Evolutionary conservation across 805 yeast genomes (phyloP).

Genomic region (Spathaspora passalidarum): DNA sequence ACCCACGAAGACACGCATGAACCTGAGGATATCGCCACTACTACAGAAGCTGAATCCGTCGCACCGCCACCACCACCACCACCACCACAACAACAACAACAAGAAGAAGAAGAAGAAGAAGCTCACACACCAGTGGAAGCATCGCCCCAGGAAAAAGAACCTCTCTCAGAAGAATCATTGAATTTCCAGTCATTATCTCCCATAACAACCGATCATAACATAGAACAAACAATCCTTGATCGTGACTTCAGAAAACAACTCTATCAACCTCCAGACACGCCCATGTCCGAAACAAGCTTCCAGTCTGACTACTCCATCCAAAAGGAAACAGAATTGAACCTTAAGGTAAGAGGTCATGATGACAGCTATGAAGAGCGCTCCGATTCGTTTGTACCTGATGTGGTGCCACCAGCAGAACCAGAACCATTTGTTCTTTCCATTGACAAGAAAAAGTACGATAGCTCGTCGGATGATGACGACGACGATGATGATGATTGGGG

Average conservation of each 20-base stretch:
- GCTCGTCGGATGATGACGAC: too few relatives aligned
- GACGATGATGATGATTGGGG: conserved; percentile 13
- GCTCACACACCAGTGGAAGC: background rate
- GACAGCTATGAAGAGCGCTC: background rate
- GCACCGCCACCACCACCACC: too few relatives aligned
- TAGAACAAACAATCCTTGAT: background rate
- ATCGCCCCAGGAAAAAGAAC: background rate
- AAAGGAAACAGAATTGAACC: conserved; percentile 31
- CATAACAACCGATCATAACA: background rate
- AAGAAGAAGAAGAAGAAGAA: background rate
- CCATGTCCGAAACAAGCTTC: conserved; percentile 33
- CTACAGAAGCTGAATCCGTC: too few relatives aligned
- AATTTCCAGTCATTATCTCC: background rate
- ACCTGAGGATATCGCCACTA: background rate
- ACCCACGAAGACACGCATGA: background rate
- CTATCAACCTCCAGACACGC: conserved; percentile 26
- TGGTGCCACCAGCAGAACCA: background rate
- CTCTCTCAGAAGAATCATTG: background rate
- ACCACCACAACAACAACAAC: background rate
- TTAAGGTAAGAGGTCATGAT: conserved; percentile 10
- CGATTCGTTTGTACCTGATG: background rate
- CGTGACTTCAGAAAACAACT: background rate
- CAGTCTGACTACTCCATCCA: conserved; percentile 42
- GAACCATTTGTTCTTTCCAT: conserved; percentile 31
- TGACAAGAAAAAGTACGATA: conserved; percentile 19